phyloP scores from a whole-genome alignment of 2,329 filamentous ascomycete species.

The Ampelomyces quisqualis region DNA sequence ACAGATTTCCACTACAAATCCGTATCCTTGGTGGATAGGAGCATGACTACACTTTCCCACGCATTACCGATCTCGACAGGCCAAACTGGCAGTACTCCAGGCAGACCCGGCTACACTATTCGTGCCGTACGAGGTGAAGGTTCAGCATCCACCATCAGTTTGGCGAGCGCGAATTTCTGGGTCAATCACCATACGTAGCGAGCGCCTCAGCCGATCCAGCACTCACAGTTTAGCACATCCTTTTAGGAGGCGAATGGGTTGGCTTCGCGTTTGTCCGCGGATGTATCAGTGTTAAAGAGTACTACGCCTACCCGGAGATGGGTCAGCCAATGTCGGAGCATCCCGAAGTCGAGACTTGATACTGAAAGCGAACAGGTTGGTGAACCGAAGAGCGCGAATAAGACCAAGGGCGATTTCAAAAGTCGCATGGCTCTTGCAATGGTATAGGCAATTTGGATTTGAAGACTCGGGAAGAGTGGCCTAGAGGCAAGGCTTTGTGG shows the following conservation, averaged over 20 bases:
- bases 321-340: slow-evolving; percentile 12
- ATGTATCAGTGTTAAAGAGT: slow-evolving; percentile 14
- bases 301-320: slow-evolving; percentile 15
- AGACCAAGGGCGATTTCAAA: slow-evolving; percentile 15
- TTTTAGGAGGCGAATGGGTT: slow-evolving; percentile 19
- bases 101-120: slow-evolving; percentile 19
- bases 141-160: slow-evolving; percentile 6
- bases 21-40: no score
- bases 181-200: slow-evolving; percentile 4
- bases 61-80: slow-evolving; percentile 14
- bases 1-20: no score
- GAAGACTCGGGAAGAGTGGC: slow-evolving; percentile 10
- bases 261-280: slow-evolving; percentile 20
- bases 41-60: no score
- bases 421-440: slow-evolving; percentile 8
- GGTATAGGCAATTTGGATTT: slow-evolving; percentile 22
- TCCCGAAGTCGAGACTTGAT: slow-evolving; percentile 14
- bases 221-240: slow-evolving; percentile 4
- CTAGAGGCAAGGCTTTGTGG: slow-evolving; percentile 10
- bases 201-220: slow-evolving; percentile 4
- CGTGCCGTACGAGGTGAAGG: slow-evolving; percentile 14
- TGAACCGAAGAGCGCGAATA: slow-evolving; percentile 10
- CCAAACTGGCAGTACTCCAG: slow-evolving; percentile 19
- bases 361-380: no score
- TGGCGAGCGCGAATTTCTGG: slow-evolving; percentile 16